Evolutionary conservation across 352 stramenopile genomes (phyloP).

Genomic region (Globisporangium abappressorium): DNA sequence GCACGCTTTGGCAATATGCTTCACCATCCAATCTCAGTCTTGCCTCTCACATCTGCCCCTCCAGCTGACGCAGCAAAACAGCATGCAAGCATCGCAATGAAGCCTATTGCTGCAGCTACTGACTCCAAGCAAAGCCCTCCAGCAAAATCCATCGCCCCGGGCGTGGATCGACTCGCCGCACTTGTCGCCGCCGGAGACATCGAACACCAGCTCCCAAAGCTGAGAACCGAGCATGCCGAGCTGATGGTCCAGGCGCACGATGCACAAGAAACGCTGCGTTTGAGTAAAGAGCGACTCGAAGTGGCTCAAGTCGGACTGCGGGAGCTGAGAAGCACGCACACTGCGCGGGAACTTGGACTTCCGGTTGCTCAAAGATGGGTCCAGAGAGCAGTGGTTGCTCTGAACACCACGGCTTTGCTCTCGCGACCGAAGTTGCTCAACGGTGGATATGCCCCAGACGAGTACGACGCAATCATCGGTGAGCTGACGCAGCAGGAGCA

Average conservation of each 20-base stretch:
- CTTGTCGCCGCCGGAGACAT: slow-evolving; percentile 59
- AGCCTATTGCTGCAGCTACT: neutral
- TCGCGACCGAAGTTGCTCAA: slow-evolving; percentile 27
- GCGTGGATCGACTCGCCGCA: slow-evolving; percentile 54
- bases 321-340: slow-evolving; percentile 58
- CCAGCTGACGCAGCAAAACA: neutral
- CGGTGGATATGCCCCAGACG: slow-evolving; percentile 41
- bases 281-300: slow-evolving; percentile 60
- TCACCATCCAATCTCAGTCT: slow-evolving; percentile 20
- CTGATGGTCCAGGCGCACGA: slow-evolving; percentile 67
- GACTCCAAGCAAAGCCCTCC: slow-evolving; percentile 3
- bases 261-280: slow-evolving; percentile 56
- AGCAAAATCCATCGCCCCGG: slow-evolving; percentile 24
- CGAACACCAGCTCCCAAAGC: slow-evolving; percentile 66
- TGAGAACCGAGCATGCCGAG: slow-evolving; percentile 69
- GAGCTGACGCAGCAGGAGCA: slow-evolving; percentile 21
- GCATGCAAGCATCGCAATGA: neutral
- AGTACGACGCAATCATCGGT: slow-evolving; percentile 43
- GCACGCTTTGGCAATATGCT: slow-evolving; percentile 15
- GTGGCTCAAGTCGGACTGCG: slow-evolving; percentile 49
- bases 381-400: slow-evolving; percentile 37
- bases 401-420: slow-evolving; percentile 49
- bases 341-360: slow-evolving; percentile 62
- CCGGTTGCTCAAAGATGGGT: slow-evolving; percentile 62
- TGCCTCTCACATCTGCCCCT: slow-evolving; percentile 4